These are phyloP conservation scores for Akanthomyces muscarius DNA, from an alignment of 2,329 filamentous ascomycete species.

Conservation along the genomic window DNA sequence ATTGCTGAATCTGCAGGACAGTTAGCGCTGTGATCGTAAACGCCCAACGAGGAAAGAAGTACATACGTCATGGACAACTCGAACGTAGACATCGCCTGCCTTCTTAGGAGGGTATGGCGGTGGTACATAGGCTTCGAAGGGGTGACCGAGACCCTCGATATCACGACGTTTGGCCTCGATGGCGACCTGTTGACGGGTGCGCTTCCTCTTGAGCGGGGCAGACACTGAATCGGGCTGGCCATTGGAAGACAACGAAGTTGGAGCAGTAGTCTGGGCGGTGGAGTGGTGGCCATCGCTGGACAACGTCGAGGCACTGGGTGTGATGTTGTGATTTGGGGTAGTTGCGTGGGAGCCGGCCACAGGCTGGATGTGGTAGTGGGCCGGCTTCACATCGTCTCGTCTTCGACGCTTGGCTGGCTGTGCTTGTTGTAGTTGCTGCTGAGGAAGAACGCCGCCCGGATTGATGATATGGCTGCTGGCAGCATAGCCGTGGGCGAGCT, in stretches of 20 bases:
- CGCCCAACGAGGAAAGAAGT: not conserved
- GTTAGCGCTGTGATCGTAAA: not conserved
- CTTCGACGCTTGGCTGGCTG: slow-evolving; percentile 72
- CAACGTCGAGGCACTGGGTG: slow-evolving; percentile 64
- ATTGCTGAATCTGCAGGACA: slow-evolving; percentile 29
- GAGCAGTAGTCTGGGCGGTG: slow-evolving; percentile 76
- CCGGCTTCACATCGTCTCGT: slow-evolving; percentile 50
- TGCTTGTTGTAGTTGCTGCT: slow-evolving; percentile 31
- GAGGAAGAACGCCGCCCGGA: slow-evolving; percentile 23
- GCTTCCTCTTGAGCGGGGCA: slow-evolving; percentile 85
- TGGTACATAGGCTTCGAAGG: slow-evolving; percentile 75
- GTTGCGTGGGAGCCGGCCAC: slow-evolving; percentile 64
- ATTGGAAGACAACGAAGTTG: slow-evolving; percentile 69
- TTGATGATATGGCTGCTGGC: slow-evolving; percentile 29
- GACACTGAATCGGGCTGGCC: slow-evolving; percentile 61
- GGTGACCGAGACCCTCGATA: slow-evolving; percentile 64
- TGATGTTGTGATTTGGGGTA: slow-evolving; percentile 62
- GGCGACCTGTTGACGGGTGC: slow-evolving; percentile 74
- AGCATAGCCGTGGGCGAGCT: slow-evolving; percentile 33
- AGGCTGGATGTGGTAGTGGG: slow-evolving; percentile 63
- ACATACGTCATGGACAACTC: slow-evolving; percentile 61
- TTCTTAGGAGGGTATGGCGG: slow-evolving; percentile 88
- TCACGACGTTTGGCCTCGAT: slow-evolving; percentile 79
- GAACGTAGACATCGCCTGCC: slow-evolving; percentile 69
- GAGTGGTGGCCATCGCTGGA: slow-evolving; percentile 84